phyloP scores from a whole-genome alignment of 73 alveolate genomes.

The Effrenium voratum region DNA sequence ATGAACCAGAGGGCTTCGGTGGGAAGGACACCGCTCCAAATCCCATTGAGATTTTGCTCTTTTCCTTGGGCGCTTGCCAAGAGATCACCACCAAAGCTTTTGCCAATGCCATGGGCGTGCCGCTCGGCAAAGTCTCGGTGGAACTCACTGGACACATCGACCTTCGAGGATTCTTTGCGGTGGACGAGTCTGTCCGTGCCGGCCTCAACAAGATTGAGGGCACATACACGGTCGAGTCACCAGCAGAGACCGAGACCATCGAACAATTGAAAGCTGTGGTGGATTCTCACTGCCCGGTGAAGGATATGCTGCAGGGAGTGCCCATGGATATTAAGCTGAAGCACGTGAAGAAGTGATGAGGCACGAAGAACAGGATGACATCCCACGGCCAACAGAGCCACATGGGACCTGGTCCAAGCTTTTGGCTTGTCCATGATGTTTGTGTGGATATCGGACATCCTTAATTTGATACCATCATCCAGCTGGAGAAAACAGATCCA shows the following conservation, averaged over 20 bases:
- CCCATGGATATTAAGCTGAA: slow-evolving; percentile 68
- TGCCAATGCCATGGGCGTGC: slow-evolving; percentile 93
- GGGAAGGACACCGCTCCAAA: slow-evolving; percentile 52
- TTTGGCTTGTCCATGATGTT: too few relatives aligned
- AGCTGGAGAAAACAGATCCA: too few relatives aligned
- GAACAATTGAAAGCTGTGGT: slow-evolving; percentile 66
- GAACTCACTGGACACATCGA: slow-evolving; percentile 55
- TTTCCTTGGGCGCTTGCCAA: slow-evolving; percentile 67
- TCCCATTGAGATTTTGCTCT: slow-evolving; percentile 58
- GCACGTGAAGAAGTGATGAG: slow-evolving; percentile 54
- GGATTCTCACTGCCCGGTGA: slow-evolving; percentile 78
- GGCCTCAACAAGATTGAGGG: slow-evolving; percentile 75
- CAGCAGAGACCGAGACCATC: slow-evolving; percentile 58
- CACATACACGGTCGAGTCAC: slow-evolving; percentile 80
- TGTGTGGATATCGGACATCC: too few relatives aligned
- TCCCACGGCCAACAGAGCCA: too few relatives aligned
- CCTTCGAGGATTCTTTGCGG: slow-evolving; percentile 63
- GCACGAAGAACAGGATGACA: too few relatives aligned
- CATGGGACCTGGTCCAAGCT: too few relatives aligned
- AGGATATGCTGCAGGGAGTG: slow-evolving; percentile 82
- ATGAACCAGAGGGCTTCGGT: slow-evolving; percentile 76
- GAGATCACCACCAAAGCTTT: slow-evolving; percentile 84
- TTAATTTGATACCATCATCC: too few relatives aligned
- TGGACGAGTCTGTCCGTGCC: slow-evolving; percentile 69
- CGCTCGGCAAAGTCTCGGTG: slow-evolving; percentile 42